phyloP scores from a whole-genome alignment of 768 basidiomycete species.

The Clavaria fumosa region DNA sequence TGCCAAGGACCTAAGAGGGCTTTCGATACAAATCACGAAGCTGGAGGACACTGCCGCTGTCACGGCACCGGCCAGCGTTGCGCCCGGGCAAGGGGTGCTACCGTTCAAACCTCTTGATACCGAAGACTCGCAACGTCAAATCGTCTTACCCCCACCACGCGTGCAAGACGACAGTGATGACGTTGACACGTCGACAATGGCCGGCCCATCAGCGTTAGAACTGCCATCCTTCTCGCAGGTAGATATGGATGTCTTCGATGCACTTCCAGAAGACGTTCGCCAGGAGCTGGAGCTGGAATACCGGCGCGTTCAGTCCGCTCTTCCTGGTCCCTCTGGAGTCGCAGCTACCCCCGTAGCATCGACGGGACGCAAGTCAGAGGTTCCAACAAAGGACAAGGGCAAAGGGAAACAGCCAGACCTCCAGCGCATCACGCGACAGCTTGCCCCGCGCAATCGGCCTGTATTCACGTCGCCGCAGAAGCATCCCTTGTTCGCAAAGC shows the following conservation, averaged over 20 bases:
- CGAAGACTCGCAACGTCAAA: too few species aligned
- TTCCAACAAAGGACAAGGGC: conserved; percentile 17
- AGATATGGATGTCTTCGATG: conserved; percentile 53
- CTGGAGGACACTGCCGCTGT: conserved; percentile 40
- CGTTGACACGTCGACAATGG: too few species aligned
- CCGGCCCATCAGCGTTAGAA: conserved; percentile 13
- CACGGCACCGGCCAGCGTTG: conserved; percentile 18
- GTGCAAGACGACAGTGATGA: conserved; percentile 12
- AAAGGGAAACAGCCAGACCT: conserved; percentile 32
- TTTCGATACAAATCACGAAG: conserved; percentile 85
- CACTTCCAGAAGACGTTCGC: conserved; percentile 53
- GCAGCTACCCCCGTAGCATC: conserved; percentile 11
- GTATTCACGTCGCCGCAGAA: conserved; percentile 22
- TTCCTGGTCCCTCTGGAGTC: conserved; percentile 23
- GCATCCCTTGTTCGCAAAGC: conserved; percentile 19
- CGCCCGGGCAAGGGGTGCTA: conserved; percentile 43
- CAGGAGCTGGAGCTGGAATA: conserved; percentile 56
- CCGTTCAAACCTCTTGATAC: conserved; percentile 30
- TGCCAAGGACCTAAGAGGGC: conserved; percentile 76
- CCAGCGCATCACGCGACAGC: conserved; percentile 45
- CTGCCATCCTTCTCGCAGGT: conserved; percentile 67
- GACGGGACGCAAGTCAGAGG: too few species aligned
- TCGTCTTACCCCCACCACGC: conserved; percentile 7
- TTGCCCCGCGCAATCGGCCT: conserved; percentile 39
- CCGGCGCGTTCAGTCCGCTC: conserved; percentile 41